Base-by-base conservation (phyloP, 2,329 filamentous ascomycete species). In the Ceratocystis alfenasii region DNA sequence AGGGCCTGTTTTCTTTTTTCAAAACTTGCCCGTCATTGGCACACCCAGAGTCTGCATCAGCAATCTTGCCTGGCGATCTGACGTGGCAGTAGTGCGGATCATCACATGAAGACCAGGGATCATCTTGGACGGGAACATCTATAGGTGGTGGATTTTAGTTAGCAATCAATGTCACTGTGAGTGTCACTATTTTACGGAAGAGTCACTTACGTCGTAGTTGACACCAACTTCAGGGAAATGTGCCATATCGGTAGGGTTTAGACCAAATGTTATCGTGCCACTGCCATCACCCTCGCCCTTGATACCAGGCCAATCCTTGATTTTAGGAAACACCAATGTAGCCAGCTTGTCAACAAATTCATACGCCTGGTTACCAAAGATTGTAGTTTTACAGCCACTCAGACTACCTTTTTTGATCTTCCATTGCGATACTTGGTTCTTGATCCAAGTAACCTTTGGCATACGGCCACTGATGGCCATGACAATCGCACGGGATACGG, bases 161-260 rank as follows among this genome's bases (percentile, higher is more conserved):
- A 17, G 45, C 45, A 12, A 28, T 7, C 41, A 7, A 15, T 25
- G 10, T 36, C 36, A 20, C 28, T 65, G 30, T 4, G 3, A 15
- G 36, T 12, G 45, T 60, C 25, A 7, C 7, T 20, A 28, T 25
- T 15, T 46, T n/a, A 17, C 8, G 36, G 36, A 59, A 36, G 20
- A 30, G 44, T n/a, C 65, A 82, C 89, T 82, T 77, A 95, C 90
- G 77, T 95, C 90, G 73, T 94, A 96, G 78, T 96, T 96, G 71
- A 90, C 85, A 76, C 96, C 92, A 59, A 99, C 84, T 78, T 99
- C 94, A 0, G 94, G 94, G 77, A 97, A 99, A 70, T 89, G 79
- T 63, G 87, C 85, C 71, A 96, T 85, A 70, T 88, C 84, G 67
- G 90, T 86, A 4, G 87, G 80, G 15, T 81, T 81, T 71, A 99